phyloP scores from a whole-genome alignment of 306 rosid genomes.

The Abrus precatorius region DNA sequence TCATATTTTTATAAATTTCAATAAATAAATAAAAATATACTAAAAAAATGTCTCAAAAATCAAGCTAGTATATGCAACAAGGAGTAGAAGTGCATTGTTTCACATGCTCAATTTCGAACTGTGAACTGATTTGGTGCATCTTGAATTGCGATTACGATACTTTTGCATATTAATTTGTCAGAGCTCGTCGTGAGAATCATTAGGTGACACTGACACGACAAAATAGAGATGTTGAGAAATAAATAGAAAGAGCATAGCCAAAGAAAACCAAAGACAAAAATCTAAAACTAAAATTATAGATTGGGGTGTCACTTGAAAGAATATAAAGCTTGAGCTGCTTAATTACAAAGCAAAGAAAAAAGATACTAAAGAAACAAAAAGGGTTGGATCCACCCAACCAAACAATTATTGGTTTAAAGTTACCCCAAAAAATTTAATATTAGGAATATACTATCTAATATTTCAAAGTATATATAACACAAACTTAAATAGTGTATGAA shows the following conservation, averaged over 20 bases:
- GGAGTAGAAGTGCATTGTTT: neutral
- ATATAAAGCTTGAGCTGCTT: neutral
- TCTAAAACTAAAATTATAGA: neutral
- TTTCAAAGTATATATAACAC: neutral
- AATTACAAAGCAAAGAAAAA: neutral
- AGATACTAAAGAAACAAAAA: neutral
- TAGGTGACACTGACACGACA: neutral
- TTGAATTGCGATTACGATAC: neutral
- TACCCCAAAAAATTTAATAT: neutral
- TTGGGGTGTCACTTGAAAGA: neutral
- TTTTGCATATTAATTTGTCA: neutral
- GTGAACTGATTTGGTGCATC: neutral
- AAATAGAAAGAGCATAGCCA: neutral
- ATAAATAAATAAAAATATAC: too few relatives aligned
- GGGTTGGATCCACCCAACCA: slow-evolving; percentile 3
- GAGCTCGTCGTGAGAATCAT: neutral
- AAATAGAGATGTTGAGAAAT: neutral
- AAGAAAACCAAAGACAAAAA: neutral
- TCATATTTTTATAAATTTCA: too few relatives aligned
- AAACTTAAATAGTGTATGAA: neutral
- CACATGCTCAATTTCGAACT: neutral
- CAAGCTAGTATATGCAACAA: too few relatives aligned
- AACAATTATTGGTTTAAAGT: neutral
- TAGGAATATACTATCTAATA: neutral
- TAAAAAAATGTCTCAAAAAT: too few relatives aligned